Percentiles rank a stretch among this genome's conserved stretches.
These are phyloP conservation scores for Sugiyamaella neomexicana DNA, from an alignment of 1,139 yeast species.

Conservation along the genomic window DNA sequence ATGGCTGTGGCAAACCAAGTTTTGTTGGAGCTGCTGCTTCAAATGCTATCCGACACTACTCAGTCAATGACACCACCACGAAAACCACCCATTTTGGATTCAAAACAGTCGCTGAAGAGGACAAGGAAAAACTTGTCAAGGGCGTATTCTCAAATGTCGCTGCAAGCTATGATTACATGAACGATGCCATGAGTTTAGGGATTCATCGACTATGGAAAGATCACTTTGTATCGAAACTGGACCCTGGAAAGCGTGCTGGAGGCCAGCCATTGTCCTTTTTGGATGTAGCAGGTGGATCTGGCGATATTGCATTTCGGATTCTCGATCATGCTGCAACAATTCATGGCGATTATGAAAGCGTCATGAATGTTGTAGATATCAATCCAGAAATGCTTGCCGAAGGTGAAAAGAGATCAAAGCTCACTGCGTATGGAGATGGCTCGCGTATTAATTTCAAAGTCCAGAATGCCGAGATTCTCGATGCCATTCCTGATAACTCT, in stretches of 20 bases:
- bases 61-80: slow-evolving; percentile 3
- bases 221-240: slow-evolving; percentile 82
- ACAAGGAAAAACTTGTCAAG: slow-evolving; percentile 81
- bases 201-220: slow-evolving; percentile 93
- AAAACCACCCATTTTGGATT: slow-evolving; percentile 89
- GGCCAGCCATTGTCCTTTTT: slow-evolving; percentile 80
- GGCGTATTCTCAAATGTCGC: slow-evolving; percentile 95
- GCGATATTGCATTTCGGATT: slow-evolving; percentile 95
- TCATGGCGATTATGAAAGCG: slow-evolving; percentile 71
- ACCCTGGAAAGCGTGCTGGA: slow-evolving; percentile 93
- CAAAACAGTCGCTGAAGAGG: slow-evolving; percentile 73
- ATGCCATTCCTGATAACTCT: slow-evolving; percentile 77
- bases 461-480: slow-evolving; percentile 91
- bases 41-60: not conserved
- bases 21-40: not conserved
- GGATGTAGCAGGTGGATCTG: slow-evolving; percentile 99
- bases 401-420: slow-evolving; percentile 71
- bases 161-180: slow-evolving; percentile 91
- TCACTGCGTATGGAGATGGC: slow-evolving; percentile 50
- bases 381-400: slow-evolving; percentile 94
- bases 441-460: slow-evolving; percentile 75
- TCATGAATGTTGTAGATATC: slow-evolving; percentile 92
- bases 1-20: not conserved
- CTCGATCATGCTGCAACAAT: slow-evolving; percentile 83
- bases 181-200: slow-evolving; percentile 96